phyloP scores from a whole-genome alignment of 768 basidiomycete genomes.

The Tricholoma sp. region DNA sequence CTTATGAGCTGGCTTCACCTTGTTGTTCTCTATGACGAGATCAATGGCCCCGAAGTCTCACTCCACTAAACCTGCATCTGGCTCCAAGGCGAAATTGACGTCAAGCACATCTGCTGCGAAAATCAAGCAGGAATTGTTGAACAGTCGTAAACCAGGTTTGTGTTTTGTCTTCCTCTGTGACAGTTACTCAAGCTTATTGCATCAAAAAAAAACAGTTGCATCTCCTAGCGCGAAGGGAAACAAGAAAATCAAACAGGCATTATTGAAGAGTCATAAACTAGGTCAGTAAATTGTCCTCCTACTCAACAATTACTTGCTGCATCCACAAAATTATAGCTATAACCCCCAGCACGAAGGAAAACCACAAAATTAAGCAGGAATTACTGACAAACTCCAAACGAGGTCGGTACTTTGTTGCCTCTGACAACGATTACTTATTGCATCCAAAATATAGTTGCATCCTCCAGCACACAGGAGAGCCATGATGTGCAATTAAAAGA shows the following conservation, averaged over 20 bases:
- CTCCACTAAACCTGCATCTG: neutral
- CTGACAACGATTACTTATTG: neutral
- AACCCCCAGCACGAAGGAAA: neutral
- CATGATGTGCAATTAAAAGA: too few species aligned
- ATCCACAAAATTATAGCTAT: neutral
- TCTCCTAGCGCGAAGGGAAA: neutral
- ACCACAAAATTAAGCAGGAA: neutral
- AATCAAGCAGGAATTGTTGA: neutral
- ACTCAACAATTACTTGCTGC: neutral
- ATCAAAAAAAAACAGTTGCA: neutral
- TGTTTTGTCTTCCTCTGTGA: neutral
- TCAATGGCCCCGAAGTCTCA: neutral
- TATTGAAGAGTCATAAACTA: neutral
- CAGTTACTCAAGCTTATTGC: neutral
- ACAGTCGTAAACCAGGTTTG: neutral
- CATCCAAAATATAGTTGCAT: neutral
- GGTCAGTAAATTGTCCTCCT: neutral
- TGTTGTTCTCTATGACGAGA: neutral
- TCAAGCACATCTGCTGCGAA: neutral
- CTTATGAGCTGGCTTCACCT: neutral
- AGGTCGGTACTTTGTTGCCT: neutral
- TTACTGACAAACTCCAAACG: neutral
- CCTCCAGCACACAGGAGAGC: neutral
- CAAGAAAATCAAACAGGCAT: neutral
- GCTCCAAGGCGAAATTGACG: neutral